Evolutionary conservation across 805 yeast genomes (phyloP).

Genomic region (Wickerhamomyces bisporus): DNA sequence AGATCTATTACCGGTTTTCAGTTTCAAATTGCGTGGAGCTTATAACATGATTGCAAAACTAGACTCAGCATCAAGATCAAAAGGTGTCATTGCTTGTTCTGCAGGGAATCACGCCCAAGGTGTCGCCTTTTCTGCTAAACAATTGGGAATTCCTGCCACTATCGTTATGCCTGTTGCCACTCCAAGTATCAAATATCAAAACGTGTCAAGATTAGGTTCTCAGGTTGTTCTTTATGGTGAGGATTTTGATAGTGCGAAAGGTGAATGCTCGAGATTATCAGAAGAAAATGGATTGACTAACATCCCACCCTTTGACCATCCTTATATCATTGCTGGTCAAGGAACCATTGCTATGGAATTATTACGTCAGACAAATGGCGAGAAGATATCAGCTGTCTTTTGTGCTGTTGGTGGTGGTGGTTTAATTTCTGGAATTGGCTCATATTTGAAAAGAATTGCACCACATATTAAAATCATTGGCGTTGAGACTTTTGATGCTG

Average conservation of each 20-base stretch:
- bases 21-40: conserved; percentile 96
- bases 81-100: conserved; percentile 95
- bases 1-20: conserved; percentile 90
- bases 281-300: conserved; percentile 71
- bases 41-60: conserved; percentile 94
- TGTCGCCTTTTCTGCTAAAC: conserved; percentile 87
- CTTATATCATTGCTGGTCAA: conserved; percentile 97
- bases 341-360: conserved; percentile 96
- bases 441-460: conserved; percentile 89
- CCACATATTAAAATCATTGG: conserved; percentile 97
- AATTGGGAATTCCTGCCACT: conserved; percentile 85
- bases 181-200: conserved; percentile 89
- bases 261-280: conserved; percentile 74
- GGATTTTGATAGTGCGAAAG: conserved; percentile 93
- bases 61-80: conserved; percentile 48
- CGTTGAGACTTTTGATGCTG: conserved; percentile 94
- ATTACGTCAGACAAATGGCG: conserved; percentile 76
- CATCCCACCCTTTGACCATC: conserved; percentile 98
- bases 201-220: conserved; percentile 89
- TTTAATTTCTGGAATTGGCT: conserved; percentile 81
- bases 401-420: conserved; percentile 98
- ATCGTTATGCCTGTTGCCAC: conserved; percentile 98
- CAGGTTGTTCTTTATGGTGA: conserved; percentile 91
- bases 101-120: conserved; percentile 99
- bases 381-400: conserved; percentile 79